Percentiles rank a stretch among this genome's conserved stretches.
These are phyloP conservation scores for Penicillium silybi DNA, from an alignment of 495 filamentous ascomycete genomes.

Conservation along the genomic window DNA sequence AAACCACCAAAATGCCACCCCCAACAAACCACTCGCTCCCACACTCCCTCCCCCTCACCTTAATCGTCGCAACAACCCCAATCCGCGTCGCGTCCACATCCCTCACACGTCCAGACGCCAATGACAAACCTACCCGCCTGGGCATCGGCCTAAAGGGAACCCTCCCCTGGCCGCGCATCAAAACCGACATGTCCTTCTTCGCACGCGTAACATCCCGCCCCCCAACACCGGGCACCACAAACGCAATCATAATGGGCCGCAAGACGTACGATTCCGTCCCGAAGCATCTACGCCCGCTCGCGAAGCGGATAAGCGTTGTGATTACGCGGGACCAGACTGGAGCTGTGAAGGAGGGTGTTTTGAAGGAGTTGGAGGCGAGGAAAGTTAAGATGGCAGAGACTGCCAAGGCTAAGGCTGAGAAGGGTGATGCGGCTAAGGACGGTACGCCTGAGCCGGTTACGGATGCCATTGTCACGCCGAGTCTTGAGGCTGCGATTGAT, in stretches of 20 bases:
- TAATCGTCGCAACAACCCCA: conserved; percentile 44
- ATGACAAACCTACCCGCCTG: conserved; percentile 51
- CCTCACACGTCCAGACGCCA: conserved; percentile 20
- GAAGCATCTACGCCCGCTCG: conserved; percentile 68
- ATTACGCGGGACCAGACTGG: conserved; percentile 51
- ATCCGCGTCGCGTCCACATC: conserved; percentile 24
- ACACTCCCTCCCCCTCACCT: conserved; percentile 28
- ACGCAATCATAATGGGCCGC: conserved; percentile 94
- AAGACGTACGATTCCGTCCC: conserved; percentile 94
- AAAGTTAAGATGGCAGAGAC: conserved; percentile 20
- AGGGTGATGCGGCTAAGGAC: background rate
- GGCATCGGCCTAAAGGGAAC: conserved; percentile 80
- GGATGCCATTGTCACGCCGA: conserved; percentile 34
- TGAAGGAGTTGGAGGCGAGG: conserved; percentile 17
- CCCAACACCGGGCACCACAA: conserved; percentile 37
- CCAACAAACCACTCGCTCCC: conserved; percentile 16
- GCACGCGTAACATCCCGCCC: conserved; percentile 78
- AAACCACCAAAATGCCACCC: conserved; percentile 18
- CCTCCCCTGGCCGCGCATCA: conserved; percentile 85
- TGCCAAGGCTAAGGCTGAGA: conserved; percentile 11
- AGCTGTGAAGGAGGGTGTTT: conserved; percentile 23
- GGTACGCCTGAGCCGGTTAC: conserved; percentile 17
- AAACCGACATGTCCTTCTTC: conserved; percentile 90
- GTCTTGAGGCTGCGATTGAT: conserved; percentile 57
- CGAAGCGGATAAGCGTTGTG: conserved; percentile 72